Conservation (phyloP, 2,329 filamentous ascomycete species). For the Pseudonectria foliicola region DNA sequence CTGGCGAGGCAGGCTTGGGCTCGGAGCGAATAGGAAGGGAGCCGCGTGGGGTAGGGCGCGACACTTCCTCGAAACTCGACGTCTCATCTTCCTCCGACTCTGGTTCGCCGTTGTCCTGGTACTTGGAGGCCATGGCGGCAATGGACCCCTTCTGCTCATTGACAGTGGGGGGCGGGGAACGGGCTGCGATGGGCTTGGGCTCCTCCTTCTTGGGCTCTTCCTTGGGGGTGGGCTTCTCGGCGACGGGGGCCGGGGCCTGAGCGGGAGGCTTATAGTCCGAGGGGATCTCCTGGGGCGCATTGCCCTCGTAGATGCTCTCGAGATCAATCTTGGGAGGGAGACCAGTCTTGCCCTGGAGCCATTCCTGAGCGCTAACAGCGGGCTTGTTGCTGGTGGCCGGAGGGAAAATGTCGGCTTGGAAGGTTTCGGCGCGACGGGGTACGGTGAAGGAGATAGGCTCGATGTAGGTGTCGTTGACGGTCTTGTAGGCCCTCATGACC, state of each 20-base stretch:
- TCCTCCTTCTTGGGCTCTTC: slow-evolving; percentile 48
- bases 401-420: slow-evolving; percentile 96
- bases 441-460: slow-evolving; percentile 98
- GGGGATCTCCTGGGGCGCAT: slow-evolving; percentile 68
- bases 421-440: slow-evolving; percentile 83
- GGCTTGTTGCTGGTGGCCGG: slow-evolving; percentile 75
- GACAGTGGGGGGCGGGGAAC: slow-evolving; percentile 57
- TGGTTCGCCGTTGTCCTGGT: slow-evolving; percentile 63
- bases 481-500: slow-evolving; percentile 93
- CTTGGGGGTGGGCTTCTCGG: slow-evolving; percentile 31
- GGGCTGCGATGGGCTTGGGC: slow-evolving; percentile 39
- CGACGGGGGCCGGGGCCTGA: slow-evolving; percentile 34
- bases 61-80: slow-evolving; percentile 81
- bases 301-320: slow-evolving; percentile 83
- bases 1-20: slow-evolving; percentile 34
- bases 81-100: slow-evolving; percentile 60
- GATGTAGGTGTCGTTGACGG: slow-evolving; percentile 87
- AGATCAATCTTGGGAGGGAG: slow-evolving; percentile 89
- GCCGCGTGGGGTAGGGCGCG: slow-evolving; percentile 63
- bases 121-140: slow-evolving; percentile 76
- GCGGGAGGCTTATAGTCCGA: slow-evolving; percentile 57
- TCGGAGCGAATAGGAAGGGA: slow-evolving; percentile 31
- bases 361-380: slow-evolving; percentile 72
- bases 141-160: slow-evolving; percentile 85
- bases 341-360: slow-evolving; percentile 77